phyloP scores from a whole-genome alignment of 495 filamentous ascomycete species.

The Penicillium antarcticum region DNA sequence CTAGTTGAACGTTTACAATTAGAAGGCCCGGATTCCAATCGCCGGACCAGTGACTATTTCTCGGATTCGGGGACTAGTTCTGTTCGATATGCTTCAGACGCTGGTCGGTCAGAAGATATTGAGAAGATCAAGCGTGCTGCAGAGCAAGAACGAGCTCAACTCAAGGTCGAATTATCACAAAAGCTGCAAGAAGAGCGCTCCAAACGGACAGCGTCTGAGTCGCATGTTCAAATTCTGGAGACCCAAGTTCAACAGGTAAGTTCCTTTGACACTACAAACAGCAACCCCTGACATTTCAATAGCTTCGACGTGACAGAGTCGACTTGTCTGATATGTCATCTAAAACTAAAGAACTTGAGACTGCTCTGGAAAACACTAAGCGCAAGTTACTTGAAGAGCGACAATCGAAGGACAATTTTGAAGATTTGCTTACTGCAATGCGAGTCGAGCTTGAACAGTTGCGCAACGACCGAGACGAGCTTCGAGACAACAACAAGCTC shows the following conservation, averaged over 20 bases:
- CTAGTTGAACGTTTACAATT: constrained; percentile 81
- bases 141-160: constrained; percentile 87
- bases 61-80: constrained; percentile 93
- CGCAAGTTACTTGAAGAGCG: constrained; percentile 82
- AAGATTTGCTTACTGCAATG: constrained; percentile 82
- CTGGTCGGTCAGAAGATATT: constrained; percentile 71
- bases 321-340: constrained; percentile 41
- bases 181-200: constrained; percentile 82
- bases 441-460: constrained; percentile 77
- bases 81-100: constrained; percentile 63
- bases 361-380: constrained; percentile 71
- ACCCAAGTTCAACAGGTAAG: constrained; percentile 62
- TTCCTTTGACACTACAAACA: not conserved
- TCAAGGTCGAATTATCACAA: constrained; percentile 76
- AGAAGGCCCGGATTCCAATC: constrained; percentile 59
- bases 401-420: constrained; percentile 87
- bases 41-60: constrained; percentile 94
- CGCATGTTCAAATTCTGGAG: constrained; percentile 76
- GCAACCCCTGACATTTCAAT: not conserved
- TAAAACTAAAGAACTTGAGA: constrained; percentile 68
- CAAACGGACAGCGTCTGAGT: constrained; percentile 70
- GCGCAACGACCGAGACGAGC: constrained; percentile 84
- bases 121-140: constrained; percentile 77
- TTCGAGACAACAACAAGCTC: constrained; percentile 81
- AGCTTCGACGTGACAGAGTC: constrained; percentile 47